phyloP scores from a whole-genome alignment of 805 yeast species.

The Candida jianshihensis region DNA sequence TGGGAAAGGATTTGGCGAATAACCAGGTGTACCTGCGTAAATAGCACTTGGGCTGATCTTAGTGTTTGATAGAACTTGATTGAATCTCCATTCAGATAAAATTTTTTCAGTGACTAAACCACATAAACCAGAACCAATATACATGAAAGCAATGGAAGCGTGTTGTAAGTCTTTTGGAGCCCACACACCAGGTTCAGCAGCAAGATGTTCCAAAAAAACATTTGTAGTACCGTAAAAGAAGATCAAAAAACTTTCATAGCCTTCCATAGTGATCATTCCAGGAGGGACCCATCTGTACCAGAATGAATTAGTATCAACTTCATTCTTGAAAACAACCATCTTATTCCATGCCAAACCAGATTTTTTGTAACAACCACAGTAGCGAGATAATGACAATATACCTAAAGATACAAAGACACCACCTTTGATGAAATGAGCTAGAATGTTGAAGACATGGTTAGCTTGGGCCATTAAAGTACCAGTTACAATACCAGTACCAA shows the following conservation, averaged over 20 bases:
- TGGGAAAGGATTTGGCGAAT: conserved; percentile 92
- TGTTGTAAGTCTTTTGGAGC: conserved; percentile 86
- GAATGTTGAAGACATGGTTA: conserved; percentile 60
- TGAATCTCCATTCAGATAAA: conserved; percentile 53
- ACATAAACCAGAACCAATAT: conserved; percentile 85
- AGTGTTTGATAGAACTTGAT: conserved; percentile 28
- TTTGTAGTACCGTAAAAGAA: conserved; percentile 87
- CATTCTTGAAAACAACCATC: conserved; percentile 22
- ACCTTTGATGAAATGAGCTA: conserved; percentile 96
- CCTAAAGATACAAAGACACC: conserved; percentile 81
- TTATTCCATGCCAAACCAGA: conserved; percentile 92
- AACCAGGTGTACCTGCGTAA: conserved; percentile 56
- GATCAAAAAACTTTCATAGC: conserved; percentile 71
- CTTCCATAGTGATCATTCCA: conserved; percentile 72
- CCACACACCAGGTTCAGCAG: conserved; percentile 76
- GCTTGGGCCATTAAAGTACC: conserved; percentile 68
- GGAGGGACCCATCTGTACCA: conserved; percentile 26
- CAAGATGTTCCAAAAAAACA: conserved; percentile 84
- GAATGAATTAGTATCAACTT: conserved; percentile 20
- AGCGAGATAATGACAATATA: conserved; percentile 72
- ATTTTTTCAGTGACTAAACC: conserved; percentile 78
- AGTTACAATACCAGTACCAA: conserved; percentile 50
- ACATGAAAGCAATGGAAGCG: conserved; percentile 85
- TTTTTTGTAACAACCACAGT: conserved; percentile 70
- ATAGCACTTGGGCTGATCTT: conserved; percentile 22